A percentile compares a stretch with the other conserved stretches of the same genome.
Conservation (phyloP, 768 basidiomycete species). For the Suillus bovinus region DNA sequence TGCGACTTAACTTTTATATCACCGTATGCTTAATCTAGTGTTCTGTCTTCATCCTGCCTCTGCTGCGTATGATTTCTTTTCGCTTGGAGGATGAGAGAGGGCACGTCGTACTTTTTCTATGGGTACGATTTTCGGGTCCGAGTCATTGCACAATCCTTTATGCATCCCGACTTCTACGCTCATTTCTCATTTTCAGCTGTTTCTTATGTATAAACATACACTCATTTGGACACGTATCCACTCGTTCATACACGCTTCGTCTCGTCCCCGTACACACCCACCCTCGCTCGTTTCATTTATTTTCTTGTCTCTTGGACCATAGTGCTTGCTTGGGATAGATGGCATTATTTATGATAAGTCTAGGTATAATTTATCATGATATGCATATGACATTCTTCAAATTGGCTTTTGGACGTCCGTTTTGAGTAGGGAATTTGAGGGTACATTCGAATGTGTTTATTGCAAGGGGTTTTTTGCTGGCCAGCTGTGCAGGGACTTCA, state of each 20-base stretch:
- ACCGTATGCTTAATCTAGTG: not conserved
- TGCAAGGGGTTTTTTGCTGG: too few relatives aligned
- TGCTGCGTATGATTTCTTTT: not conserved
- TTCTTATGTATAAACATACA: not conserved
- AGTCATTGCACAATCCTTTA: not conserved
- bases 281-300: not conserved
- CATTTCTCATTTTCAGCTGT: not conserved
- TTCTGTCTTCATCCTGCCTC: not conserved
- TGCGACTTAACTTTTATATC: not conserved
- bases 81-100: not conserved
- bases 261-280: not conserved
- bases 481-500: not conserved
- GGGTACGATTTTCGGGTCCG: not conserved
- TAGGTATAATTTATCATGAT: constrained; percentile 1
- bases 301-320: not conserved
- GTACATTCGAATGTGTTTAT: too few relatives aligned
- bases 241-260: not conserved
- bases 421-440: not conserved
- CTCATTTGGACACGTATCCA: not conserved
- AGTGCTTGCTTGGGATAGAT: not conserved
- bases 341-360: constrained; percentile 1
- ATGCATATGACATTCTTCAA: not conserved
- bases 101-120: not conserved
- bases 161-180: not conserved
- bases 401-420: not conserved